Base-by-base conservation (phyloP, 805 yeast species). In the Lachancea meyersii region DNA sequence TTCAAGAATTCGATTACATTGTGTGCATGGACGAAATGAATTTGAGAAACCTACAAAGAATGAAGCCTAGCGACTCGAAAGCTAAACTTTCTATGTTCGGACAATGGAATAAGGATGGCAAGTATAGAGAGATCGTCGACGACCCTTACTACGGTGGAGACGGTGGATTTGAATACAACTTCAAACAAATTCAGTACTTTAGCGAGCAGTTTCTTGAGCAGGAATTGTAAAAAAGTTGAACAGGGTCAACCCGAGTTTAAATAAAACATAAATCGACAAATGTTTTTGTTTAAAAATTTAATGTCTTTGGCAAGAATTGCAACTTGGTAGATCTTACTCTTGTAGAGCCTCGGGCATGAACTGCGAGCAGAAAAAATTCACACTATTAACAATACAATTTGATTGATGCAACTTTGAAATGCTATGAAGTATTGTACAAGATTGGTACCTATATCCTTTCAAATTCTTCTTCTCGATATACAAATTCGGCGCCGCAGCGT, bases 61-160 rank as follows among this genome's bases (percentile, higher is more conserved):
- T 76, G 59, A 65, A 71, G 45, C 89, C 93, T 1, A 61, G 69
- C 32, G 51, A 41, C 8, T 61, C 73, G 19, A 72, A 62, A 33
- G 75, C 80, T 0, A 60, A 63, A 35, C 73, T 87, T 6, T 68
- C 65, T 40, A 58, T 87, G 43, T 89, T 89, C 68, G 97, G 97
- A 0, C 77, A 82, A n/a, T 89, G 87, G 81, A 72, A 77, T 44
- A 74, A 76, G 1, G 77, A 76, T 53, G 48, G 62, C 1, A 61
- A 65, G 31, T 76, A 72, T 46, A 69, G 69, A 16, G 69, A 63
- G 27, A 76, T 85, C 26, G 89, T 89, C 5, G 85, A 78, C 42
- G 97, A 89, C 61, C 97, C 97, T 1, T 89, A 91, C 61, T 91
- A 89, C 57, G 97, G 97, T 4, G 96, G 94, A 0, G 67, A 65